Evolutionary conservation across 23 red algal genomes (phyloP), one percentile per base, ranked within the genome.

Genomic region (Chondrus crispus): DNA sequence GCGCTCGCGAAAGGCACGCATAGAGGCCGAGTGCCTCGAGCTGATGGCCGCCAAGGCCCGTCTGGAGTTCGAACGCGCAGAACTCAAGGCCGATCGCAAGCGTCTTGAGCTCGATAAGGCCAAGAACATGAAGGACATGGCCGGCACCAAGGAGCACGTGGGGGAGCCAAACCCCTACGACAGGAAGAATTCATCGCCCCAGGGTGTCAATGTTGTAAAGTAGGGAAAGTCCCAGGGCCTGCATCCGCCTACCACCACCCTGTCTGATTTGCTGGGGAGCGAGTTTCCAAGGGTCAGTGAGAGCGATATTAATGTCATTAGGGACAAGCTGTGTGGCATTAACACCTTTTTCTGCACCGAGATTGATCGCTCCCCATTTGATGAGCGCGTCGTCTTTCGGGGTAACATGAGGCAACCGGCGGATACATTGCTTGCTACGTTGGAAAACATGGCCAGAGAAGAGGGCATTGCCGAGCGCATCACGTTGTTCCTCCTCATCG

Each of bases 381-480:
- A 88, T 81, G 96, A 98, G 50, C 96, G 97, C n/a, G 93, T 99
- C 35, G 95, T 99, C 28, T 94, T 99, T 81, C 97, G 95, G 20
- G 97, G 97, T 38, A 94, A 96, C 69, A 75, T 99, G 74, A 84
- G 97, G 26, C 30, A 68, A 51, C 51, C 40, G 51, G 79, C 97
- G 7, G 57, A 73, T 35, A 86, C 91, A 69, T 75, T 93, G 43
- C 90, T 95, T 46, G 46, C 72, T 38, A 18, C 80, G 8, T 46
- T 98, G 10, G 87, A 91, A 49, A 64, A 32, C 47, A 48, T 91
- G 50, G 63, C 93, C 6, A 51, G 91, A 14, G 71, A 87, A 32
- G 81, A 95, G 68, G 91, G 91, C 5, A 84, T 99, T 36, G 30
- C 81, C 20, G 87, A 92, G 16, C 94, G 97, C 29, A 77, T 99